Evolutionary conservation across 768 basidiomycete species (phyloP), one percentile per base, ranked within the genome.

Genomic region (Candolleomyces eurysporus): DNA sequence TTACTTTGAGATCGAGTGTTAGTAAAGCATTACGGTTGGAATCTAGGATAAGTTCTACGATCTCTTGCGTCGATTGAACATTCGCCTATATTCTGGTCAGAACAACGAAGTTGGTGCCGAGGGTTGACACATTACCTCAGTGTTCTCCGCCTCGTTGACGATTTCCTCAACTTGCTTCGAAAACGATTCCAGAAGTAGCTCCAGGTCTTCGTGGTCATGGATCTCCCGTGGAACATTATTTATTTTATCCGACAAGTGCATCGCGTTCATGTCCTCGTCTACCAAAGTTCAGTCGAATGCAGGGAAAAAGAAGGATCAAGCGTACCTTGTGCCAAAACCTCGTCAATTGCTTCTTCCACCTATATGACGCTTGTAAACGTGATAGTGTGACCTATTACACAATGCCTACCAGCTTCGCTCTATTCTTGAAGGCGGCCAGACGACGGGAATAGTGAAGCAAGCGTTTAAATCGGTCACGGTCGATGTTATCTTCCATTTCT

Each of bases 151-250:
- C 74, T 98, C 95, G 64, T 90, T 95, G 4, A 95, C 94, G 56
- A 97, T 92, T 78, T 97, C 95, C 72, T 97, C 96, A 0, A 96
- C 94, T 72, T 98, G 96, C 72, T 98, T 98, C 31, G 90, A 85
- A 73, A 97, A 97, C 9, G 91, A 91, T 71, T 98, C 96, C n/a
- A 98, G 77, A 19, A 98, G 78, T 11, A 96, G 82, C 70, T 98
- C 96, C 0, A 98, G 78, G 64, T 98, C 96, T 63, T 96, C 93
- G 71, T 98, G 96, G 68, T 96, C 95, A 61, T 86, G 80, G 52
- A 82, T 69, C 40, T 82, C 78, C n/a, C 90, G 82, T n/a, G 78
- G 74, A 4, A 76, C 65, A 26, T 82, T 82, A 26, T 84, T 86
- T 66, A 86, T 87, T 75, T 91, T 91, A 69, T 95, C 92, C 1